Evolutionary conservation across 2,329 filamentous ascomycete genomes (phyloP), one percentile per base, ranked within the genome.

Genomic region (Zasmidium cellare): DNA sequence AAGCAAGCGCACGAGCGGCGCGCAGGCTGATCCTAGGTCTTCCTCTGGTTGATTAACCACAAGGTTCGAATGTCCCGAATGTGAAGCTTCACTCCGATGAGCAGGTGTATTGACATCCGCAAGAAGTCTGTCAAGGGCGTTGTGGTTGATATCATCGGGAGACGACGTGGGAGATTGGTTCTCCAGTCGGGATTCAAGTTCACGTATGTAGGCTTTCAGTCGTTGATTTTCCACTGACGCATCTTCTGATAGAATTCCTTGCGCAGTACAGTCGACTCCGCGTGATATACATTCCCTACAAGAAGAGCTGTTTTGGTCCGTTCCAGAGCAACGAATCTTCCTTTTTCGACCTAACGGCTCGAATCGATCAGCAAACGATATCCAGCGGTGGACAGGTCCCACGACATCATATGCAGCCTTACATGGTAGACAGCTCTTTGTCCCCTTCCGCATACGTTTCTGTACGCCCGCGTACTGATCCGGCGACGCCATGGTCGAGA

Each of bases 361-460:
- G n/a, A n/a, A n/a, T n/a, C n/a, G 7, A 49, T 28, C 25, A 28
- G 25, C 2, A n/a, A 3, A 47, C 16, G 52, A 12, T 38, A n/a
- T 19, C 52, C 20, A 31, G 28, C 14, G 7, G n/a, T n/a, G n/a
- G n/a, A n/a, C n/a, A n/a, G n/a, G n/a, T n/a, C n/a, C n/a, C n/a
- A n/a, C n/a, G n/a, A n/a, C n/a, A n/a, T n/a, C n/a, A n/a, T n/a
- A n/a, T n/a, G n/a, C n/a, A n/a, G n/a, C n/a, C 58, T 55, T 35
- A 61, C 56, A 61, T 24, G 52, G 49, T 18, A 61, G 48, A 31
- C 58, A 61, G 47, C 51, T 55, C 20, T 51, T 55, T 7, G 58
- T 61, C 22, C 56, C 58, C 31, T 60, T 60, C 16, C 58, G 50
- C 55, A 60, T 57, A 12, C 45, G 56, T 46, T 58, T 60, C 52